Conservation (phyloP, 768 basidiomycete species). For the Hygrocybe punicea region DNA sequence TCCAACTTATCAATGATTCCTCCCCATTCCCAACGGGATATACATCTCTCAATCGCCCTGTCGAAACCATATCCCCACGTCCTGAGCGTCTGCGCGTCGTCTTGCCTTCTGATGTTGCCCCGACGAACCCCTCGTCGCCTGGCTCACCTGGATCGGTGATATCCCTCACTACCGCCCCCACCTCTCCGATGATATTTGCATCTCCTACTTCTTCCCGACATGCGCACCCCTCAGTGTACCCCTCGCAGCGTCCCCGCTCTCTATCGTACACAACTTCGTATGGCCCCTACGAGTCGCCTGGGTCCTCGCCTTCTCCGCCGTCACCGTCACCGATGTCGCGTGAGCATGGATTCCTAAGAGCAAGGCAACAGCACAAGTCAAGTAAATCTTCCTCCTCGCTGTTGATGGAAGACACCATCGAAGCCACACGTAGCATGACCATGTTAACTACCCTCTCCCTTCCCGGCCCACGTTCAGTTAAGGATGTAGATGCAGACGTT, state of each 20-base stretch:
- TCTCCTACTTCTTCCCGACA: conserved; percentile 27
- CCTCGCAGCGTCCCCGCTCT: conserved; percentile 15
- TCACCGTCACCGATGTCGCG: neutral
- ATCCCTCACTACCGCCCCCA: neutral
- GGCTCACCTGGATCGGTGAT: neutral
- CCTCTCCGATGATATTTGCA: conserved; percentile 24
- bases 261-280: conserved; percentile 31
- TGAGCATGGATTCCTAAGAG: neutral
- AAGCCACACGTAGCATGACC: conserved; percentile 10
- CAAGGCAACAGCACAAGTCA: neutral
- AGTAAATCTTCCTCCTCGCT: neutral
- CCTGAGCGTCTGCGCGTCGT: neutral
- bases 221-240: conserved; percentile 14
- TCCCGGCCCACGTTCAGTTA: neutral
- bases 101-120: neutral
- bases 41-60: neutral
- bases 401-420: neutral
- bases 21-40: neutral
- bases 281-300: conserved; percentile 8
- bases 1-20: neutral
- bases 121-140: neutral
- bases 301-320: neutral
- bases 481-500: neutral
- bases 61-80: neutral
- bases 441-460: conserved; percentile 28